Percentiles rank a stretch among this genome's conserved stretches.
Conservation (phyloP, 2,329 filamentous ascomycete species). For the Neonectria punicea region DNA sequence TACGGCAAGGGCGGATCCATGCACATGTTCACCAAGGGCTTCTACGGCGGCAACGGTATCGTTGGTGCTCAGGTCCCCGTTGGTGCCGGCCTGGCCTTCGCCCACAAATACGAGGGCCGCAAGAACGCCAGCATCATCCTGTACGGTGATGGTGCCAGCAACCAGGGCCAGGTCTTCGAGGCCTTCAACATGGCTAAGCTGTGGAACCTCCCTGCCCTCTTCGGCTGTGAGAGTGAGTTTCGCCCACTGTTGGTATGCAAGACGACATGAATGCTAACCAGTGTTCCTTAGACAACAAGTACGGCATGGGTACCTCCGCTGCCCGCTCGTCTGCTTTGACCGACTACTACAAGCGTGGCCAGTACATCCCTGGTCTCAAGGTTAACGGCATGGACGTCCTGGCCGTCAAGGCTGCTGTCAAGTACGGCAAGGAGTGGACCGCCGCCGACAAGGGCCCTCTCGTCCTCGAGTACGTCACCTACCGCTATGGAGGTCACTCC, state of each 20-base stretch:
- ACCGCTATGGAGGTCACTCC: constrained; percentile 98
- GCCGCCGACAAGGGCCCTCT: constrained; percentile 87
- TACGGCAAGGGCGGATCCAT: constrained; percentile 99
- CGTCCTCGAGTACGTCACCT: constrained; percentile 98
- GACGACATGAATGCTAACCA: constrained; percentile 22
- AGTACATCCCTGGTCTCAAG: constrained; percentile 99
- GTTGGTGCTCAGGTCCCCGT: constrained; percentile 98
- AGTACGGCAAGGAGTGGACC: constrained; percentile 92
- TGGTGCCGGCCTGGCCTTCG: constrained; percentile 94
- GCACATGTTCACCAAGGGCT: constrained; percentile 99
- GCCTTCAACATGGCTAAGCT: constrained; percentile 99
- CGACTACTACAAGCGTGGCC: constrained; percentile 99
- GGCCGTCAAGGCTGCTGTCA: constrained; percentile 94
- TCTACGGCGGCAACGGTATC: constrained; percentile 99
- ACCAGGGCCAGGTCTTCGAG: constrained; percentile 99
- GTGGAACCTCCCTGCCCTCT: constrained; percentile 95
- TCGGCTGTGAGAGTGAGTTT: constrained; percentile 94
- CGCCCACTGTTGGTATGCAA: background rate
- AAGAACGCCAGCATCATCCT: constrained; percentile 89
- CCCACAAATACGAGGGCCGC: constrained; percentile 91
- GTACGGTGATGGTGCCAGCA: constrained; percentile 98
- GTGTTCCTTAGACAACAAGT: constrained; percentile 88
- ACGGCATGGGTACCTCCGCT: constrained; percentile 98
- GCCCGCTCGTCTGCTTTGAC: constrained; percentile 94
- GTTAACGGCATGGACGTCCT: constrained; percentile 99